Conservation (phyloP, 352 stramenopile genomes). For the Globisporangium megalacanthum region DNA sequence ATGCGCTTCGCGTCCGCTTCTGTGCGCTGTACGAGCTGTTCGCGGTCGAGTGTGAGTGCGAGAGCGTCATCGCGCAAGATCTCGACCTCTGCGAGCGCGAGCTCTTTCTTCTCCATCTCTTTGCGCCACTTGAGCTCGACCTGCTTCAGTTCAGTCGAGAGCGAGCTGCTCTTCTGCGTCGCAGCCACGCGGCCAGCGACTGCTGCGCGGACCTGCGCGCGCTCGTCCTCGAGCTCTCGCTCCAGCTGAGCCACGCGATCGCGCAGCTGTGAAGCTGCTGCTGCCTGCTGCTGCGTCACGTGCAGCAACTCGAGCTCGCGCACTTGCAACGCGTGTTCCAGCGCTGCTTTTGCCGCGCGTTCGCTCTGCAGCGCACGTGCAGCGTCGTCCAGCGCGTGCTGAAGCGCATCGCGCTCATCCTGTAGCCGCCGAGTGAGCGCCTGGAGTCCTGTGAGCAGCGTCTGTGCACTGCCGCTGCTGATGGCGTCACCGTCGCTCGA, state of each 20-base stretch:
- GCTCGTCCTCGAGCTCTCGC: constrained; percentile 60
- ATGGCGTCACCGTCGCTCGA: constrained; percentile 1
- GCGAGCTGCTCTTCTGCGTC: constrained; percentile 43
- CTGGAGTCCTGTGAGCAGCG: constrained; percentile 25
- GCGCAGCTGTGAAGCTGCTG: constrained; percentile 27
- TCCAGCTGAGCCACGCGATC: constrained; percentile 45
- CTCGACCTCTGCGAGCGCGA: constrained; percentile 40
- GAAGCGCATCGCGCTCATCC: constrained; percentile 51
- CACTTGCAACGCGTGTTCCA: constrained; percentile 59
- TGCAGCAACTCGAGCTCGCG: constrained; percentile 67
- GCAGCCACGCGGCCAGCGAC: constrained; percentile 45
- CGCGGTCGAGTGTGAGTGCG: constrained; percentile 35
- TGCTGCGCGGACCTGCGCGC: constrained; percentile 41
- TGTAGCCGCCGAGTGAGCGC: constrained; percentile 58
- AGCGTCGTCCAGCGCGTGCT: constrained; percentile 42
- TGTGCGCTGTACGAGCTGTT: constrained; percentile 59
- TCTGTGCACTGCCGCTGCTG: constrained; percentile 4
- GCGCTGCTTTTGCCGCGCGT: constrained; percentile 21
- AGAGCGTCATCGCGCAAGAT: constrained; percentile 41
- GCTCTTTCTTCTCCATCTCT: constrained; percentile 58
- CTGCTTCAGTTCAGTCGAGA: constrained; percentile 42
- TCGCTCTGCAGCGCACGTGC: constrained; percentile 38
- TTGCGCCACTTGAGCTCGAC: constrained; percentile 58
- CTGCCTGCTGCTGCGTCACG: constrained; percentile 43
- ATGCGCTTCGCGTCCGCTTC: constrained; percentile 68